Conservation (phyloP, 2,329 filamentous ascomycete species). For the Biscogniauxia mediterranea region DNA sequence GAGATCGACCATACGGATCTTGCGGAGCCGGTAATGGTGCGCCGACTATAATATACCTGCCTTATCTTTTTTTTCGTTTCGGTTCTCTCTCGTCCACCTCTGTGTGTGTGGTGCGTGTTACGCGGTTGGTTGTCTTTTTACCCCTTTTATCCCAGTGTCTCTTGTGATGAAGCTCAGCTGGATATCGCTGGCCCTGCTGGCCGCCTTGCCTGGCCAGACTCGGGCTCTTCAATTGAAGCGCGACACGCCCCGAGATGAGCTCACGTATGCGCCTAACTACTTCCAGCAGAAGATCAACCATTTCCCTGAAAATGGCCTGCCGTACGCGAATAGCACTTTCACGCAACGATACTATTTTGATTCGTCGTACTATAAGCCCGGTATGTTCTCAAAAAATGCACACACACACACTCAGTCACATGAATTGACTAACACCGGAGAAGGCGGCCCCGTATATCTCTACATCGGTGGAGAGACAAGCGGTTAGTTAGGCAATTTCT, state of each 20-base stretch:
- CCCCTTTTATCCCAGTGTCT: neutral
- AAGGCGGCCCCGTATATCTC: conserved; percentile 43
- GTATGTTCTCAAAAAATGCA: conserved; percentile 8
- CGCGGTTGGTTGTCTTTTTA: no score
- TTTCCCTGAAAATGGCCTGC: conserved; percentile 38
- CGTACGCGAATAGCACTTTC: conserved; percentile 48
- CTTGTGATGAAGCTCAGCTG: conserved; percentile 16
- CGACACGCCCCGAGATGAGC: conserved; percentile 18
- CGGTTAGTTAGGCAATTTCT: conserved; percentile 11
- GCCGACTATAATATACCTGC: neutral
- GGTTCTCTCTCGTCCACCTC: neutral
- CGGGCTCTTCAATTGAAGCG: conserved; percentile 19
- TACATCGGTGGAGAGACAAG: conserved; percentile 35
- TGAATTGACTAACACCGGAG: conserved; percentile 10
- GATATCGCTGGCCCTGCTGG: conserved; percentile 17
- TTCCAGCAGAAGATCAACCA: conserved; percentile 43
- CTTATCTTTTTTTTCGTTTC: neutral
- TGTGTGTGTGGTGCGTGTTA: neutral
- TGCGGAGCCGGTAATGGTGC: neutral
- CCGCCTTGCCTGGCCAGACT: conserved; percentile 10
- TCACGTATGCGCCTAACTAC: conserved; percentile 29
- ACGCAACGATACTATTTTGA: conserved; percentile 55
- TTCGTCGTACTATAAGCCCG: conserved; percentile 49
- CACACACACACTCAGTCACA: neutral
- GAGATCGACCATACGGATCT: neutral